These are phyloP conservation scores for Starmerella floricola DNA, from an alignment of 805 yeast species.

Conservation along the genomic window DNA sequence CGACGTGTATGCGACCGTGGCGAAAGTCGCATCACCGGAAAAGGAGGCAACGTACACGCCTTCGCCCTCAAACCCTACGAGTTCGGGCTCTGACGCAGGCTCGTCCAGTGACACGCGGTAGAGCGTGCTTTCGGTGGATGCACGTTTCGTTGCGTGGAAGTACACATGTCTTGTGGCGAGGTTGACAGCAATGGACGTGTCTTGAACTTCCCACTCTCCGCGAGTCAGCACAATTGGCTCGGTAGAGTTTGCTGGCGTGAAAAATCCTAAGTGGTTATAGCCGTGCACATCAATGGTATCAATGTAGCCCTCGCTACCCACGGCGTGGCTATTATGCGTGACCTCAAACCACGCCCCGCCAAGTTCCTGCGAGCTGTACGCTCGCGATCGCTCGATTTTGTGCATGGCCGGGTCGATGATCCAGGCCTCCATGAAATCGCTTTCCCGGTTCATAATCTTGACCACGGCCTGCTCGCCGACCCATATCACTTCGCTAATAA, in stretches of 20 bases:
- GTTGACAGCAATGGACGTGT: slow-evolving; percentile 41
- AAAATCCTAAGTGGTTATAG: slow-evolving; percentile 71
- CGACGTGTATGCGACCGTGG: slow-evolving; percentile 66
- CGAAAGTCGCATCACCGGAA: slow-evolving; percentile 66
- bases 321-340: slow-evolving; percentile 46
- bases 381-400: slow-evolving; percentile 36
- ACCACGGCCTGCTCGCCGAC: slow-evolving; percentile 46
- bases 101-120: slow-evolving; percentile 53
- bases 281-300: slow-evolving; percentile 47
- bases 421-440: slow-evolving; percentile 50
- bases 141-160: slow-evolving; percentile 61
- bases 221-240: slow-evolving; percentile 47
- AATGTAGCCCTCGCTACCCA: slow-evolving; percentile 57
- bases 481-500: slow-evolving; percentile 64
- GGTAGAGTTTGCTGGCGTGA: slow-evolving; percentile 51
- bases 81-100: slow-evolving; percentile 29
- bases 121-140: slow-evolving; percentile 74
- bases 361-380: slow-evolving; percentile 31
- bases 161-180: slow-evolving; percentile 43
- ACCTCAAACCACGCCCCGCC: slow-evolving; percentile 70
- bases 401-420: slow-evolving; percentile 37
- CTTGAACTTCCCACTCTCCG: slow-evolving; percentile 88
- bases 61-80: slow-evolving; percentile 42
- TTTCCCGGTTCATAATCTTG: slow-evolving; percentile 51
- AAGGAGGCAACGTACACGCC: slow-evolving; percentile 66